Base-by-base conservation (phyloP, 2,329 filamentous ascomycete genomes). In the Mollisiaceae sp. region DNA sequence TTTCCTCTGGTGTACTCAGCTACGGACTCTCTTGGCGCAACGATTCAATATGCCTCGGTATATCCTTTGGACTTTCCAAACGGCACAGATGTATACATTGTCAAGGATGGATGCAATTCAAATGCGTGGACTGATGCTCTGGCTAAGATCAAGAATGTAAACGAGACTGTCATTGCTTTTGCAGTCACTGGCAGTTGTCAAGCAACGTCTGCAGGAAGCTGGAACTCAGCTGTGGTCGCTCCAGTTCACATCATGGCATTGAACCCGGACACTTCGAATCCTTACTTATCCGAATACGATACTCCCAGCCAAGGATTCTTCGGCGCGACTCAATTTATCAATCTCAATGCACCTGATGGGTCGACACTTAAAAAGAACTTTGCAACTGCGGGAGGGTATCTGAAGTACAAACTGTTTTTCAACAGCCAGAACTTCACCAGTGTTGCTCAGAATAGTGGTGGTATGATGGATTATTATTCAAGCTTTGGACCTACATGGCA, bases 1-100 rank as follows among this genome's bases (percentile, higher is more conserved):
- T 72, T 67, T 47, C 70, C 70, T 2, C 47, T 70, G 27, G 63
- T 69, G 8, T 72, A 72, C 54, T 55, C 60, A 15, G 60, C 62
- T 6, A 24, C 58, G 14, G 70, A 72, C 38, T 68, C 68, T 0
- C 6, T 38, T 4, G 62, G 66, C 3, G 35, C 60, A 9, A 63
- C 20, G 3, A 41, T 72, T 22, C 54, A 62, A 36, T 72, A 72
- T 54, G 68, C 67, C 22, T 70, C 70, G 18, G 62, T 69, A 6
- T 67, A 63, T 38, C 69, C 70, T 4, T 38, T 71, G 8, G 61
- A 67, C 11, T 38, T 69, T 15, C 54, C 66, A 8, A 39, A 52
- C 22, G 50, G 41, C 32, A 38, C 39, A 20, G 63, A 56, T 59
- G 63, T 70, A 4, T 66, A 64, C 32, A n/a, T 68, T 20, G 9